Conservation (phyloP, 371 early-diverging fungal genomes). For the Syncephalastrum sp. region DNA sequence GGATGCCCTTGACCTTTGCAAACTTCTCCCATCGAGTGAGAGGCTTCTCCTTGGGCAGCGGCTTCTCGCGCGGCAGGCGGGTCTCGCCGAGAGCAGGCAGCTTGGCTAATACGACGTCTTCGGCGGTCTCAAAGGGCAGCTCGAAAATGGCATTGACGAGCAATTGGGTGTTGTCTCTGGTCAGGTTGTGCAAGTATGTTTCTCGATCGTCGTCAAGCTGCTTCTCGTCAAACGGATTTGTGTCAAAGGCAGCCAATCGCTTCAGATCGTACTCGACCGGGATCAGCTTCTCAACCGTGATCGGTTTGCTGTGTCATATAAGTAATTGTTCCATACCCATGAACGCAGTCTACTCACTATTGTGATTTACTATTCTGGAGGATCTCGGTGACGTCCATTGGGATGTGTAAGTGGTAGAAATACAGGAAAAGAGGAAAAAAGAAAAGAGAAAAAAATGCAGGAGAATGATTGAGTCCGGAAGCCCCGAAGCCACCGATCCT, state of each 20-base stretch:
- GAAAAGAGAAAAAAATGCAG: constrained; percentile 1
- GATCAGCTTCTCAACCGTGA: constrained; percentile 69
- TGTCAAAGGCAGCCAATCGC: constrained; percentile 76
- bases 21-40: constrained; percentile 99
- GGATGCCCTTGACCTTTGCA: constrained; percentile 97
- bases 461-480: no score
- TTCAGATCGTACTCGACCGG: constrained; percentile 89
- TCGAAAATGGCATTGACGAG: constrained; percentile 88
- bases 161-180: constrained; percentile 85
- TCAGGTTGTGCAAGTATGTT: constrained; percentile 65
- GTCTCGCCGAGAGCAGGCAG: constrained; percentile 70
- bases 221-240: constrained; percentile 71
- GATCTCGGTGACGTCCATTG: constrained; percentile 77
- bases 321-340: not conserved
- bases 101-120: constrained; percentile 77
- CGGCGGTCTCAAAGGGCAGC: constrained; percentile 70
- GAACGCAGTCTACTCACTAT: constrained; percentile 33
- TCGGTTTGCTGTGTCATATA: constrained; percentile 48
- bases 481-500: no score
- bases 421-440: constrained; percentile 2
- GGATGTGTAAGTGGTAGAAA: constrained; percentile 4
- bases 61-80: constrained; percentile 88
- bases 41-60: constrained; percentile 84
- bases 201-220: constrained; percentile 40
- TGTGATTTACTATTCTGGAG: constrained; percentile 65